A percentile compares a stretch with the other conserved stretches of the same genome.
These are phyloP conservation scores for Rhodotorula taiwanensis DNA, from an alignment of 768 basidiomycete genomes.

Conservation along the genomic window DNA sequence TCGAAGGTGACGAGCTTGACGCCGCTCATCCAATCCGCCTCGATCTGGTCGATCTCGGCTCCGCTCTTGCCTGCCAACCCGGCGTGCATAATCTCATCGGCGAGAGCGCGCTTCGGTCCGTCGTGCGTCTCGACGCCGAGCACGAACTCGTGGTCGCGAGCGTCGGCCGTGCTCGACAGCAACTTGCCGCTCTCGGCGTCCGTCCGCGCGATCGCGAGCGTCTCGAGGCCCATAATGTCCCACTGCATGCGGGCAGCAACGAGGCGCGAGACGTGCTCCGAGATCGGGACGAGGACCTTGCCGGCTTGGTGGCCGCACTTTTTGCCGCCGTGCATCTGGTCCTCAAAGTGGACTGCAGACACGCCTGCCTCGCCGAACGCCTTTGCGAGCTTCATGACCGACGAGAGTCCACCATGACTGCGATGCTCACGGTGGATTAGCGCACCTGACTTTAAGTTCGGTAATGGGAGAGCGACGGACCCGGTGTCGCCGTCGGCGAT, in stretches of 20 bases:
- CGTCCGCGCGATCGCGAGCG: conserved; percentile 83
- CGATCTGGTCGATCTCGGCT: conserved; percentile 63
- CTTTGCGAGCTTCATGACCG: conserved; percentile 90
- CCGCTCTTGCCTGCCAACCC: conserved; percentile 60
- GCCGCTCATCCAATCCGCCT: conserved; percentile 63
- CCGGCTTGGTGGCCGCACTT: conserved; percentile 90
- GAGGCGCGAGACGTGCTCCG: conserved; percentile 76
- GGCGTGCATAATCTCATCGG: conserved; percentile 63
- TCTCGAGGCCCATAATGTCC: conserved; percentile 78
- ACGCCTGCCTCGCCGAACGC: conserved; percentile 94
- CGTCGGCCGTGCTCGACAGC: conserved; percentile 74
- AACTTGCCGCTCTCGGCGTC: conserved; percentile 83
- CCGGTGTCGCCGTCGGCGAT: conserved; percentile 94
- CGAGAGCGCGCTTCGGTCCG: conserved; percentile 48
- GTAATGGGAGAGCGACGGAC: conserved; percentile 50
- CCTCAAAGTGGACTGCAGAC: conserved; percentile 83
- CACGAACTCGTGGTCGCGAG: conserved; percentile 61
- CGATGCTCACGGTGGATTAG: too few relatives aligned
- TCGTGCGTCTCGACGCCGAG: conserved; percentile 45
- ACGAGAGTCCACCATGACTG: conserved; percentile 85
- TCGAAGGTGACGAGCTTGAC: conserved; percentile 75
- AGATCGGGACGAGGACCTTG: conserved; percentile 85
- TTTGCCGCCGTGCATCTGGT: conserved; percentile 89
- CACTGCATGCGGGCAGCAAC: conserved; percentile 81
- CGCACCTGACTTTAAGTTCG: too few relatives aligned